Percentiles rank a stretch among this genome's conserved stretches.
Evolutionary conservation across 768 basidiomycete species (phyloP).

Genomic region (Pleurotus pulmonarius): DNA sequence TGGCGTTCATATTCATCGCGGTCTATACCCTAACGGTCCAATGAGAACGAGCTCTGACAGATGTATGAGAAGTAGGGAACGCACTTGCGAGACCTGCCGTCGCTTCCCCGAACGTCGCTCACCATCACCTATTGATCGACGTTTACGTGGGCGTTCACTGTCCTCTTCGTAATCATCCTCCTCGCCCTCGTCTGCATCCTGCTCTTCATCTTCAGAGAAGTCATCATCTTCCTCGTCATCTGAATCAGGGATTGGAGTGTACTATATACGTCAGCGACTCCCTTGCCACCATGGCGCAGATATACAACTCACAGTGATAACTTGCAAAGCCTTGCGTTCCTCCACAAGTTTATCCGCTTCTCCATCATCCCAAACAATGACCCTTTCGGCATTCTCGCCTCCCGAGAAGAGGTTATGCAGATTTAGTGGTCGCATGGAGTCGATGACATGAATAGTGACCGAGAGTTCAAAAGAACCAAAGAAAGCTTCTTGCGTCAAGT

Average conservation of each 20-base stretch:
- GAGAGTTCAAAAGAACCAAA: conserved; percentile 66
- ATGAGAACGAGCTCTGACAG: neutral
- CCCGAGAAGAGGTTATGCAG: conserved; percentile 79
- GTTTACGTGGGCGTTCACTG: conserved; percentile 47
- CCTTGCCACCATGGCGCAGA: conserved; percentile 5
- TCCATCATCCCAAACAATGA: conserved; percentile 94
- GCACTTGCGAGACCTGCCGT: conserved; percentile 19
- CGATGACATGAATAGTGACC: conserved; percentile 87
- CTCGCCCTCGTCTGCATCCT: conserved; percentile 35
- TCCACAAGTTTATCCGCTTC: conserved; percentile 65
- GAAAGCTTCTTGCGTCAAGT: conserved; percentile 71
- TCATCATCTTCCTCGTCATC: conserved; percentile 56
- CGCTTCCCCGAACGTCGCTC: conserved; percentile 2
- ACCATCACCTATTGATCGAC: conserved; percentile 49
- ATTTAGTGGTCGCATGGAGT: conserved; percentile 89
- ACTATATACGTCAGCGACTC: conserved; percentile 38
- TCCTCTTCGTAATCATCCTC: conserved; percentile 40
- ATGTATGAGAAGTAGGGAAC: conserved; percentile 12
- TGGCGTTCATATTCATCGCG: conserved; percentile 68
- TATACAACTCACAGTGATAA: conserved; percentile 57
- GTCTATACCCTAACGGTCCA: conserved; percentile 54
- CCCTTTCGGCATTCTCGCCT: conserved; percentile 62
- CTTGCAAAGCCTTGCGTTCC: conserved; percentile 81
- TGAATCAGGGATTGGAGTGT: conserved; percentile 72
- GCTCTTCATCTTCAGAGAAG: conserved; percentile 43